Base-by-base conservation (phyloP, 257 asterid species). In the Ehretia macrophylla region DNA sequence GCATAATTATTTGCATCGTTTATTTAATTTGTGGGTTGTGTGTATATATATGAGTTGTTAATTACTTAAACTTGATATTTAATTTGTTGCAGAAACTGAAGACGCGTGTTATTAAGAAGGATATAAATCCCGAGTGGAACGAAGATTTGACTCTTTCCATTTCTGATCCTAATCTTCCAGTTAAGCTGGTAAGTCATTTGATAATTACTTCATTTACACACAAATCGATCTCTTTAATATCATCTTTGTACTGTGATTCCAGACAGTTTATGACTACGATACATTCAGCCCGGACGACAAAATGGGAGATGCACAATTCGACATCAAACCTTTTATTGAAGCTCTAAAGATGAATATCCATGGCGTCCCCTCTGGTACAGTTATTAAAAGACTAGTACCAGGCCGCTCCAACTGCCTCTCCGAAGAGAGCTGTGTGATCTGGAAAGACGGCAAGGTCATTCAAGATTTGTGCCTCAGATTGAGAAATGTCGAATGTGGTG, bases 401-500 rank as follows among this genome's bases (percentile, higher is more conserved):
- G 48, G 58, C 38, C 58, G 88, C 68, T 3, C 71, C 37, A 85
- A 85, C 49, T 78, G 84, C 65, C 66, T 85, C 22, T 58, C 79
- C 0, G 90, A 85, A 48, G 94, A 83, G 68, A 80, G 77, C 37
- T 59, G 68, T 8, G 73, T 83, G 5, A 52, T 74, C 5, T 82
- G 87, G 87, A 75, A 56, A 56, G 84, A 72, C 5, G 82, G 83
- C 3, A 65, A 68, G 49, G 71, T 80, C 2, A 64, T 72, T 32
- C 94, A 85, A 63, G 86, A 77, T 55, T 68, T 85, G 80, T 65
- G 77, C 60, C 72, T 85, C 10, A 70, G 90, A 62, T 58, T 85
- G 70, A 77, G 65, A 57, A 73, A 85, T 44, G 94, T 85, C 0
- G 94, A 85, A 56, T 69, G 85, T 44, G 94, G 94, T 8, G 94